These are phyloP conservation scores for Lactifluus piperatus DNA, from an alignment of 768 basidiomycete species.

Conservation along the genomic window DNA sequence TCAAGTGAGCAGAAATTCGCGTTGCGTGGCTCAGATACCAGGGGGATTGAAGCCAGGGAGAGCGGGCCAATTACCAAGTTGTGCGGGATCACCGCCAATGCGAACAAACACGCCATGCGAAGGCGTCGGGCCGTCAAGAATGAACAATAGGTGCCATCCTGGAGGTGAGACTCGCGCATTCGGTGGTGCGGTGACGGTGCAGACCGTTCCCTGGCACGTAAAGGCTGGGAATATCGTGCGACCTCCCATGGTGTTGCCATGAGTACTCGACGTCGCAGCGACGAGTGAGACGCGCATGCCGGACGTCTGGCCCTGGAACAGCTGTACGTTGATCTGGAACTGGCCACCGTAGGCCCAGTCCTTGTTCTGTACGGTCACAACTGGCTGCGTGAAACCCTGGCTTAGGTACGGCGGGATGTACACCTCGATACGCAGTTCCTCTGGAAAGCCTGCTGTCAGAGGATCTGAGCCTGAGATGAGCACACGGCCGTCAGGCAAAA, in stretches of 20 bases:
- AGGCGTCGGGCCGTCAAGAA: conserved; percentile 73
- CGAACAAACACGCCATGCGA: conserved; percentile 68
- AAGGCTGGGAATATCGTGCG: conserved; percentile 69
- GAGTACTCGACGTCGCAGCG: conserved; percentile 63
- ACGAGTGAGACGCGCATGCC: conserved; percentile 56
- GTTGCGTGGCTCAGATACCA: conserved; percentile 34
- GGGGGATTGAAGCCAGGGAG: conserved; percentile 60
- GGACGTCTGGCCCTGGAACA: conserved; percentile 10
- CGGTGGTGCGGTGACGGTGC: conserved; percentile 73
- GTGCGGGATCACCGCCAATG: conserved; percentile 67
- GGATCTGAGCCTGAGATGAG: conserved; percentile 73
- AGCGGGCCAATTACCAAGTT: conserved; percentile 66
- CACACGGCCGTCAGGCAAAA: conserved; percentile 60
- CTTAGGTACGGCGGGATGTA: conserved; percentile 85
- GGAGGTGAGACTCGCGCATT: conserved; percentile 61
- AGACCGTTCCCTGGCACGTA: conserved; percentile 55
- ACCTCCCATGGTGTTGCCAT: conserved; percentile 70
- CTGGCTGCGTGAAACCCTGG: conserved; percentile 52
- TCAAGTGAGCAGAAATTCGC: background rate
- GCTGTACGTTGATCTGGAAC: conserved; percentile 22
- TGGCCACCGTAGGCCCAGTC: conserved; percentile 56
- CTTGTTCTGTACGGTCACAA: conserved; percentile 44
- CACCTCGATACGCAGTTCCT: conserved; percentile 71
- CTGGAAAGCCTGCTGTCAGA: conserved; percentile 48
- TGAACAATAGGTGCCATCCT: conserved; percentile 68